These are phyloP conservation scores for Echites panduratus DNA, from an alignment of 257 asterid species.

Conservation along the genomic window DNA sequence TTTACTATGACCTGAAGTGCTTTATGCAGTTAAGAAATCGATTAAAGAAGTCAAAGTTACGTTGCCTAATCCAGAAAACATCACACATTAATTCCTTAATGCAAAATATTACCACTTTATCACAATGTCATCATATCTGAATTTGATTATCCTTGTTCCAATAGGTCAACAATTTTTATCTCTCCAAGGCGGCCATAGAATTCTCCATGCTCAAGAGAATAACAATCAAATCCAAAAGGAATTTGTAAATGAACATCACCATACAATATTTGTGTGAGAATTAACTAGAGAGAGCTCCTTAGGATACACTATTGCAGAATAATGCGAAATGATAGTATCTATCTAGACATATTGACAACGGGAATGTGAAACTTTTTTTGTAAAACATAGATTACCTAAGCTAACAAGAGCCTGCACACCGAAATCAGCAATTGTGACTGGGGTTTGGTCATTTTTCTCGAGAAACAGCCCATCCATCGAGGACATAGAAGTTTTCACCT, in stretches of 20 bases:
- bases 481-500: constrained; percentile 77
- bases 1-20: no score
- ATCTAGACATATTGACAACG: not conserved
- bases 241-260: not conserved
- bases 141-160: not conserved
- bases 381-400: constrained; percentile 74
- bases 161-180: not conserved
- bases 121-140: no score
- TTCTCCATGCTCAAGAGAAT: not conserved
- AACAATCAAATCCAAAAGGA: not conserved
- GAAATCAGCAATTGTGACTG: constrained; percentile 92
- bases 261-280: not conserved
- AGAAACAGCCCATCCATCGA: constrained; percentile 52
- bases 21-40: no score
- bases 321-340: no score
- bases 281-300: no score
- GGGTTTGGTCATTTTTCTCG: constrained; percentile 73
- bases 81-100: not conserved
- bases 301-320: not conserved
- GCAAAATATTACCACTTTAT: no score
- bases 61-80: not conserved
- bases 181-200: not conserved
- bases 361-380: no score
- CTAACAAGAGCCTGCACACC: constrained; percentile 97
- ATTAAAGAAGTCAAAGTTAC: not conserved